phyloP scores from a whole-genome alignment of 305 asterid species.

The Caryopteris hybrid region DNA sequence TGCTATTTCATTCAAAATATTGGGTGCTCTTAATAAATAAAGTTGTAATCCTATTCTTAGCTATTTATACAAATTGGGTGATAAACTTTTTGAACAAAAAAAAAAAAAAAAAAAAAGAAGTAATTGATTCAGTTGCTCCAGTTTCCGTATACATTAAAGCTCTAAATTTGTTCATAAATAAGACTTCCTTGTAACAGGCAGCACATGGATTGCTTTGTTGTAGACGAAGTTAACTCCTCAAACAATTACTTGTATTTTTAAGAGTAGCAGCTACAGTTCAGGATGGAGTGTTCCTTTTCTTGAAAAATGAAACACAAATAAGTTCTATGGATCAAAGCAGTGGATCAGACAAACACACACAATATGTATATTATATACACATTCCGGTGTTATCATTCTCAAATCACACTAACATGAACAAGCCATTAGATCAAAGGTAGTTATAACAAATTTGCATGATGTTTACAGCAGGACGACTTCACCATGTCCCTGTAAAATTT shows the following conservation, averaged over 20 bases:
- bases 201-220: background rate
- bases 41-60: background rate
- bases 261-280: background rate
- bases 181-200: background rate
- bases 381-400: background rate
- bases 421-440: constrained; percentile 3
- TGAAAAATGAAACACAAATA: background rate
- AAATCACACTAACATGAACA: background rate
- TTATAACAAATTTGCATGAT: background rate
- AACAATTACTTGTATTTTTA: background rate
- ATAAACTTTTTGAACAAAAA: background rate
- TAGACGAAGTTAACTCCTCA: background rate
- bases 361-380: too few species aligned
- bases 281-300: background rate
- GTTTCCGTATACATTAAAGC: background rate
- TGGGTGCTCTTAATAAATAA: background rate
- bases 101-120: background rate
- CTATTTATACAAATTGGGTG: background rate
- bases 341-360: background rate
- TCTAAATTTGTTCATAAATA: background rate
- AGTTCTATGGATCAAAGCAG: background rate
- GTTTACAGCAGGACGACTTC: background rate
- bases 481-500: constrained; percentile 2
- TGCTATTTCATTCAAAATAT: background rate
- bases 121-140: background rate